Conservation (phyloP, 306 rosid species). For the Casuarina equisetifolia region DNA sequence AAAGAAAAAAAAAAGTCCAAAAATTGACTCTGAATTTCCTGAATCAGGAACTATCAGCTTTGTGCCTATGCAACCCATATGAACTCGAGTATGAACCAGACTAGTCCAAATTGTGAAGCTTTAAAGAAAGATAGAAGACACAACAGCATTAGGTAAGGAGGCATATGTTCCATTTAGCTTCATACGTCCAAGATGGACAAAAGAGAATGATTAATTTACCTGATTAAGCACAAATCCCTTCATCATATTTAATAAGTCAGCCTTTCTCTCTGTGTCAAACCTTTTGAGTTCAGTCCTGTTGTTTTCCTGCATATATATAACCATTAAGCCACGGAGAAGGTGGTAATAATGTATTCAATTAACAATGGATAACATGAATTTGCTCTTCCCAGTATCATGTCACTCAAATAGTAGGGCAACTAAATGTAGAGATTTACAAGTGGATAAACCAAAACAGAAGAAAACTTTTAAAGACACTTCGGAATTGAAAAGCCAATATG, state of each 20-base stretch:
- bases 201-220: conserved; percentile 43
- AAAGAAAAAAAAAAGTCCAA: background rate
- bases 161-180: conserved; percentile 4
- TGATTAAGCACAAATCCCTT: conserved; percentile 87
- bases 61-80: background rate
- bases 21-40: background rate
- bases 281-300: conserved; percentile 90
- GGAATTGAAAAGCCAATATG: background rate
- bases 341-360: background rate
- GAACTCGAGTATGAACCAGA: background rate
- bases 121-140: background rate
- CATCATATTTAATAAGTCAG: conserved; percentile 84
- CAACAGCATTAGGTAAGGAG: background rate
- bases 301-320: conserved; percentile 67
- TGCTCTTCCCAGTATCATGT: background rate
- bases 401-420: background rate
- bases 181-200: background rate
- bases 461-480: background rate
- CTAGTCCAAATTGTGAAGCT: background rate
- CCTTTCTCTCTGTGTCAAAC: conserved; percentile 71
- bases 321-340: conserved; percentile 17
- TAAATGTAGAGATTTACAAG: background rate
- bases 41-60: background rate
- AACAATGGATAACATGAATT: background rate
- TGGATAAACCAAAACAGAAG: background rate